Evolutionary conservation across 2,329 filamentous ascomycete species (phyloP), one percentile per base, ranked within the genome.

Genomic region (Akanthomyces muscarius): DNA sequence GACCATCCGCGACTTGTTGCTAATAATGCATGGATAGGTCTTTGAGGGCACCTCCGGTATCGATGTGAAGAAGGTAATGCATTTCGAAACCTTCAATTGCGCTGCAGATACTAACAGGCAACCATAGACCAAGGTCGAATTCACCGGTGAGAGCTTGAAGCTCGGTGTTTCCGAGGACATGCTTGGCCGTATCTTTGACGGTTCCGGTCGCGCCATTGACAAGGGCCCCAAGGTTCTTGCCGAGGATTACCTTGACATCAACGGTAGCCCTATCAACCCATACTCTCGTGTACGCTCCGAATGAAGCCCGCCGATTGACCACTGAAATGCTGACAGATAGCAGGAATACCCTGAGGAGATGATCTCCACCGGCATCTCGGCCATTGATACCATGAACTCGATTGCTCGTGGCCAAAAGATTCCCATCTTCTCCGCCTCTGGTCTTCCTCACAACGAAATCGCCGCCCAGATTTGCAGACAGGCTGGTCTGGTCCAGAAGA

Each of bases 351-450:
- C 95, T 73, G 95, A 99, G 82, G 96, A 99, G 81, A 99, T 99
- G 94, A 98, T 99, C 73, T 95, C 94, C 42, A 99, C 95, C 54
- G 95, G 95, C 87, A 99, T 99, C 77, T 98, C 94, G 66, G 93
- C 95, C 74, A 98, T 99, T 73, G 94, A 98, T 76, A 97, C 93
- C 66, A 98, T 98, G 94, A 92, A 92, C 83, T 93, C 90, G 66
- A 96, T 98, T 77, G 95, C 96, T 68, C 92, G 95, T 86, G 95
- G 95, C 66, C 95, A 99, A 78, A 99, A 99, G 85, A 99, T 99
- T 69, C 95, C 96, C 71, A 99, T 99, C 73, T 99, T 99, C 87
- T 99, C 95, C 30, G 92, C 95, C 61, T 89, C 95, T 65, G 95
- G 95, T 92, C 87, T 99, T 64, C 96, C 96, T 45, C 96, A 99